Evolutionary conservation across 1,284 basidiomycete genomes (phyloP).

Genomic region (Boletellus deceptivus): DNA sequence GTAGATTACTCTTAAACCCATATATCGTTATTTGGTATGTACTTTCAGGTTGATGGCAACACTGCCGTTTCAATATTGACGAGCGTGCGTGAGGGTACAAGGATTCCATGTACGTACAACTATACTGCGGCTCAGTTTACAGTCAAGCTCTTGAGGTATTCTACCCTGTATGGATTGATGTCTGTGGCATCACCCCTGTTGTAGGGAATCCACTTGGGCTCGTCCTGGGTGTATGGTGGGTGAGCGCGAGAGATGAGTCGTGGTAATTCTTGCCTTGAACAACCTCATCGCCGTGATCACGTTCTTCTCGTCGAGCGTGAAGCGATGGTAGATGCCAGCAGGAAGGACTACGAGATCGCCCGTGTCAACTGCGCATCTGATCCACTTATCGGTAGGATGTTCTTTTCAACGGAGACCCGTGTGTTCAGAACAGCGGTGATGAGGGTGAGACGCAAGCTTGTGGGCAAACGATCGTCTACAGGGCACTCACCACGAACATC

Average conservation of each 20-base stretch:
- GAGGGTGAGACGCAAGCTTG: neutral
- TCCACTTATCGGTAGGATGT: constrained; percentile 62
- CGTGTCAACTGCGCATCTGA: constrained; percentile 64
- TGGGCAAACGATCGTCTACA: too few relatives aligned
- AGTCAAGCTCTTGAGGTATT: constrained; percentile 54
- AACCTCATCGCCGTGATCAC: constrained; percentile 71
- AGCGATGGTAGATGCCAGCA: constrained; percentile 82
- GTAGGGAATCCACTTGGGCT: constrained; percentile 83
- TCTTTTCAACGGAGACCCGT: constrained; percentile 34
- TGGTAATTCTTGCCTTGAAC: constrained; percentile 59
- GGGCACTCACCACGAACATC: constrained; percentile 68
- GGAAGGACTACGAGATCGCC: constrained; percentile 77
- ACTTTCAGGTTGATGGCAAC: neutral
- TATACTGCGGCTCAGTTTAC: constrained; percentile 25
- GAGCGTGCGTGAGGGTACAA: neutral
- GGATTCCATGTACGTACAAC: neutral
- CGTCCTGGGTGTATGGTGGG: constrained; percentile 54
- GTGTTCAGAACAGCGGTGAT: too few relatives aligned
- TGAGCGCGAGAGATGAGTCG: neutral
- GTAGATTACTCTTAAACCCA: neutral
- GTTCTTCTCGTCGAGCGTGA: constrained; percentile 74
- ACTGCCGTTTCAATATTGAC: neutral
- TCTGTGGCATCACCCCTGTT: constrained; percentile 66
- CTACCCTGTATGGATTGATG: constrained; percentile 54
- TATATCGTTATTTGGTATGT: constrained; percentile 19